A percentile compares a stretch with the other conserved stretches of the same genome.
phyloP scores from a whole-genome alignment of 495 filamentous ascomycete species.

The Collariella sp. region DNA sequence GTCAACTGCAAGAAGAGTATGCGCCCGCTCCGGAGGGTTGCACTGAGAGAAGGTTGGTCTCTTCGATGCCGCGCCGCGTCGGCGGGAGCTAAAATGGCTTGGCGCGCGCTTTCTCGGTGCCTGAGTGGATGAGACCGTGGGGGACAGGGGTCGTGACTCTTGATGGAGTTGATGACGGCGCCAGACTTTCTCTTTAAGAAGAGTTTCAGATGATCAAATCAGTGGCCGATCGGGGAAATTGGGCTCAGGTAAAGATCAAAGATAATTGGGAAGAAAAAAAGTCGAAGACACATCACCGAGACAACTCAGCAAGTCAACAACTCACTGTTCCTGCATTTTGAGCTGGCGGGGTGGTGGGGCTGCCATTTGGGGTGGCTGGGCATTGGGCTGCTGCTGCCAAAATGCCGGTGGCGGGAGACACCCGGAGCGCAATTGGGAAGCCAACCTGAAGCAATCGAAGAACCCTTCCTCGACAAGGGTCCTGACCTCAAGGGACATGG shows the following conservation, averaged over 20 bases:
- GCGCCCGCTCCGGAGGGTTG: slow-evolving; percentile 1
- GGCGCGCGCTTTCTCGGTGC: slow-evolving; percentile 8
- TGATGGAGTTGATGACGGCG: too few species aligned
- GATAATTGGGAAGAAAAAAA: neutral
- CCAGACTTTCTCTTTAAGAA: too few species aligned
- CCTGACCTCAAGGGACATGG: too few species aligned
- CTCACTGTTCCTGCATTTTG: neutral
- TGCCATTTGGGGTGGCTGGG: slow-evolving; percentile 5
- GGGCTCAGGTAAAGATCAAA: neutral
- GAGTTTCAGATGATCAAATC: neutral
- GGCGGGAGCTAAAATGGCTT: slow-evolving; percentile 10
- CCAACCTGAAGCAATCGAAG: too few species aligned
- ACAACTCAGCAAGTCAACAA: neutral
- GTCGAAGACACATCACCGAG: neutral
- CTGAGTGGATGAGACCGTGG: slow-evolving; percentile 4
- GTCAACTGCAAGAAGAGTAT: neutral
- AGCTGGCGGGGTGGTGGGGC: slow-evolving; percentile 1
- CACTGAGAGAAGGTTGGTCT: neutral
- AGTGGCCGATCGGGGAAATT: neutral
- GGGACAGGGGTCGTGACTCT: neutral
- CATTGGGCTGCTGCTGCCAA: slow-evolving; percentile 12
- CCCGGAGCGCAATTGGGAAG: too few species aligned
- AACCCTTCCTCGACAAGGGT: neutral
- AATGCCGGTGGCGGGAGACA: slow-evolving; percentile 14
- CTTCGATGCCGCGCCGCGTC: slow-evolving; percentile 5